Evolutionary conservation across 2,329 filamentous ascomycete genomes (phyloP).

Genomic region (Fusarium albosuccineum): DNA sequence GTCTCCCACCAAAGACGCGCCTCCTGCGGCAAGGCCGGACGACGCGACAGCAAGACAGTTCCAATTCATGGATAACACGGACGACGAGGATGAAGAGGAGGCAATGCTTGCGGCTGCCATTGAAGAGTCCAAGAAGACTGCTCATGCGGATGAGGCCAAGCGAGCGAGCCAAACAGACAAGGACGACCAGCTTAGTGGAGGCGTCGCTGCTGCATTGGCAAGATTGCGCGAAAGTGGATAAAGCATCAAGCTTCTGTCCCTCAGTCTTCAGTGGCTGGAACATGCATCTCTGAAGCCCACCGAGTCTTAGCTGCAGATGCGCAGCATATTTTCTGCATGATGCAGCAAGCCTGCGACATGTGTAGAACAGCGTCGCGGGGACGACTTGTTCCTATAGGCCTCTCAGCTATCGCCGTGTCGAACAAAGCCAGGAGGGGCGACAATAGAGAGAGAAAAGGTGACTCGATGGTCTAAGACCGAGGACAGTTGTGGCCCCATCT

Average conservation of each 20-base stretch:
- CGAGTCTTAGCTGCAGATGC: too few relatives aligned
- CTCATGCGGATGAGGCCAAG: constrained; percentile 46
- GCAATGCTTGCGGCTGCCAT: constrained; percentile 63
- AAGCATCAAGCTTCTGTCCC: not conserved
- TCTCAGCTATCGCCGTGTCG: too few relatives aligned
- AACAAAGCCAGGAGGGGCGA: too few relatives aligned
- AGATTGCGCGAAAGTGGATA: constrained; percentile 63
- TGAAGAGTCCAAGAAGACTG: constrained; percentile 60
- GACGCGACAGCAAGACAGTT: constrained; percentile 49
- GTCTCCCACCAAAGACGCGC: constrained; percentile 33
- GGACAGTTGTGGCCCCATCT: too few relatives aligned
- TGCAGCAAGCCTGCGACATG: not conserved
- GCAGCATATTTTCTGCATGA: too few relatives aligned
- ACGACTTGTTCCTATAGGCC: too few relatives aligned
- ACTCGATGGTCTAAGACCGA: too few relatives aligned
- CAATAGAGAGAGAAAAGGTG: too few relatives aligned
- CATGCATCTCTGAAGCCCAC: not conserved
- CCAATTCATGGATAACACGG: constrained; percentile 57
- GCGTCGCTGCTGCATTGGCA: constrained; percentile 72
- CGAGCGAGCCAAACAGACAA: constrained; percentile 30
- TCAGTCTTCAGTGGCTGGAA: not conserved
- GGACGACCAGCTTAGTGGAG: constrained; percentile 64
- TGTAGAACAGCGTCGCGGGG: too few relatives aligned
- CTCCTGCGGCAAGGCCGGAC: constrained; percentile 19
- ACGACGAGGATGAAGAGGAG: constrained; percentile 63